Conservation (phyloP, 352 stramenopile species). For the Phytophthora palmivora region DNA sequence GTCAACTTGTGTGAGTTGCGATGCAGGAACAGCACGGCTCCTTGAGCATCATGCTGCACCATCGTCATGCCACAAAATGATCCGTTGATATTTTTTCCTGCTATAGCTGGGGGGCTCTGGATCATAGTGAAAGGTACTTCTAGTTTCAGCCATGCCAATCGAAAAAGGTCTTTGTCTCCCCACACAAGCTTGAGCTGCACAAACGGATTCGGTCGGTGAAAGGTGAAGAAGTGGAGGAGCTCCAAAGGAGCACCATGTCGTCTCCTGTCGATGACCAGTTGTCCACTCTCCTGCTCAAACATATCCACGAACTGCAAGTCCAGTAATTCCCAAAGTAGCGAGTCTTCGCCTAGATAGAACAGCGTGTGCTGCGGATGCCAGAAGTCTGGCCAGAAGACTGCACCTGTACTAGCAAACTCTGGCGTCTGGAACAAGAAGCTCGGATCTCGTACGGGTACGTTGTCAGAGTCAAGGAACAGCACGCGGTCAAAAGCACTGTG, state of each 20-base stretch:
- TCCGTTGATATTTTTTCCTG: conserved; percentile 35
- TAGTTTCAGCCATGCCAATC: conserved; percentile 73
- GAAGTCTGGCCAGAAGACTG: conserved; percentile 55
- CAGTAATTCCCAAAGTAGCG: conserved; percentile 58
- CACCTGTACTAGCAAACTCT: conserved; percentile 33
- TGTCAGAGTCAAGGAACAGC: conserved; percentile 63
- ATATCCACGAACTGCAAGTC: conserved; percentile 54
- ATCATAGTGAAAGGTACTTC: conserved; percentile 61
- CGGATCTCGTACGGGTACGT: conserved; percentile 35
- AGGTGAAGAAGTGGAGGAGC: conserved; percentile 43
- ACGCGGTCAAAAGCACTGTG: conserved; percentile 49
- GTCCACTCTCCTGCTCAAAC: conserved; percentile 71
- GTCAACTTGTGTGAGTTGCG: conserved; percentile 73
- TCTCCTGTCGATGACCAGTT: conserved; percentile 49
- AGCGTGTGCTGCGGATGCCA: conserved; percentile 45
- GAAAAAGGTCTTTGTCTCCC: conserved; percentile 43
- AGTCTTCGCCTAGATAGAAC: conserved; percentile 58
- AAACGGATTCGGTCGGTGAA: conserved; percentile 50
- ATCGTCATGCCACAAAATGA: too few species aligned
- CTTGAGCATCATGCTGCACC: conserved; percentile 42
- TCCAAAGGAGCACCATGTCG: conserved; percentile 34
- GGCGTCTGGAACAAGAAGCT: conserved; percentile 21
- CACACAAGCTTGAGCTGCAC: conserved; percentile 59
- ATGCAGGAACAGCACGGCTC: conserved; percentile 67
- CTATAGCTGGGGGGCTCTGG: conserved; percentile 42